These are phyloP conservation scores for Kondoa malvinella DNA, from an alignment of 768 basidiomycete species.

Conservation along the genomic window DNA sequence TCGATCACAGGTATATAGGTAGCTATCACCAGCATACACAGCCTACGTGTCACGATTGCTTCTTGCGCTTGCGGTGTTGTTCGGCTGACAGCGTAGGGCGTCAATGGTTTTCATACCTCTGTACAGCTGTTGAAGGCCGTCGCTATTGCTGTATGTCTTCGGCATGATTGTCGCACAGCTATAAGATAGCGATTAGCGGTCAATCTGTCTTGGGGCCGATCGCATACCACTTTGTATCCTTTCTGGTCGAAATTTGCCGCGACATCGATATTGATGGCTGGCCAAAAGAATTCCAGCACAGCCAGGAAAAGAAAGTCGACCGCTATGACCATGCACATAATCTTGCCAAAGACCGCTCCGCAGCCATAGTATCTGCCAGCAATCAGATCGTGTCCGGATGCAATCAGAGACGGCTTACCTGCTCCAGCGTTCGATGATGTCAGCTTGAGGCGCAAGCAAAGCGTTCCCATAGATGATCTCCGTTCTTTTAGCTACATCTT, in stretches of 20 bases:
- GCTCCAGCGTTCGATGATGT: conserved; percentile 59
- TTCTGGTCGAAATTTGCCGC: conserved; percentile 29
- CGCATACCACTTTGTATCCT: background rate
- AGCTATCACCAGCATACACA: too few species aligned
- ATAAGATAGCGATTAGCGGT: too few species aligned
- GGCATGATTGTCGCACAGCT: too few species aligned
- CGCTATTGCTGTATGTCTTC: too few species aligned
- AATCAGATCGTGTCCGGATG: background rate
- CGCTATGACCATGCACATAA: conserved; percentile 70
- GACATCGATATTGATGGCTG: conserved; percentile 57
- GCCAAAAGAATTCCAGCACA: conserved; percentile 68
- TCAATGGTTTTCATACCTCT: too few species aligned
- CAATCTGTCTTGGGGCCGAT: background rate
- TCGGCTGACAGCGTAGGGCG: too few species aligned
- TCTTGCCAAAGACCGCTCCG: conserved; percentile 71
- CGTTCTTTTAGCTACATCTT: conserved; percentile 56
- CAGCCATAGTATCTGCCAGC: conserved; percentile 42
- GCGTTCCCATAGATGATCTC: conserved; percentile 65
- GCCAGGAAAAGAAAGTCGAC: conserved; percentile 78
- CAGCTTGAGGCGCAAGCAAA: conserved; percentile 44
- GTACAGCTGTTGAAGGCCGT: too few species aligned
- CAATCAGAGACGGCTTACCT: conserved; percentile 39
- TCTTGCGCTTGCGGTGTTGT: too few species aligned
- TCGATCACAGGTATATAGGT: too few species aligned
- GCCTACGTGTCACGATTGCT: too few species aligned